These are phyloP conservation scores for Farysia itapuensis DNA, from an alignment of 1,284 basidiomycete species.

Conservation along the genomic window DNA sequence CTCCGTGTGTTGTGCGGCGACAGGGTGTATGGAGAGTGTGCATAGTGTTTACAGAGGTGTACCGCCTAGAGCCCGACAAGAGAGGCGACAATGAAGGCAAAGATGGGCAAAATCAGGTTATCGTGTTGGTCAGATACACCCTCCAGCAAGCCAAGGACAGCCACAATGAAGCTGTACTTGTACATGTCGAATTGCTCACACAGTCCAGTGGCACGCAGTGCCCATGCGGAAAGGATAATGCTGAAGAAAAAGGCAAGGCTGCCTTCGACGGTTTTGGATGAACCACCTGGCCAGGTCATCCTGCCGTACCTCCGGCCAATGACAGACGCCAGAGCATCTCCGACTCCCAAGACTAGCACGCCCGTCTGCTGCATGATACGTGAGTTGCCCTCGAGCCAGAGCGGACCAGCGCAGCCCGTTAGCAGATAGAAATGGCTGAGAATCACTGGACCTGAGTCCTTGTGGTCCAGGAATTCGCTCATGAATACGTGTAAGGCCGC, in stretches of 20 bases:
- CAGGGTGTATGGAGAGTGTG: no score
- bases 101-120: slow-evolving; percentile 55
- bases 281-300: slow-evolving; percentile 78
- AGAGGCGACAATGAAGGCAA: slow-evolving; percentile 40
- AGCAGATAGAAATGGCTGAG: slow-evolving; percentile 95
- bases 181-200: slow-evolving; percentile 32
- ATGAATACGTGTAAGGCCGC: slow-evolving; percentile 92
- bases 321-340: slow-evolving; percentile 90
- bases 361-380: slow-evolving; percentile 73
- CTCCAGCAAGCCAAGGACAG: slow-evolving; percentile 48
- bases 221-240: slow-evolving; percentile 71
- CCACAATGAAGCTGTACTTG: slow-evolving; percentile 26
- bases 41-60: no score
- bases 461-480: slow-evolving; percentile 88
- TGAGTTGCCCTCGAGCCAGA: slow-evolving; percentile 80
- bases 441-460: slow-evolving; percentile 94
- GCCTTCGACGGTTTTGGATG: slow-evolving; percentile 88
- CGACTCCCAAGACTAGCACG: slow-evolving; percentile 83
- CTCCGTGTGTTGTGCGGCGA: no score
- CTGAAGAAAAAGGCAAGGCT: slow-evolving; percentile 78
- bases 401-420: slow-evolving; percentile 85
- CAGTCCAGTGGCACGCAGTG: slow-evolving; percentile 70
- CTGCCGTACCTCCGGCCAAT: slow-evolving; percentile 81
- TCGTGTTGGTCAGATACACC: slow-evolving; percentile 58
- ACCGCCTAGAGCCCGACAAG: slow-evolving; percentile 32